Evolutionary conservation across 2,329 filamentous ascomycete species (phyloP).

Genomic region (Claviceps sp.): DNA sequence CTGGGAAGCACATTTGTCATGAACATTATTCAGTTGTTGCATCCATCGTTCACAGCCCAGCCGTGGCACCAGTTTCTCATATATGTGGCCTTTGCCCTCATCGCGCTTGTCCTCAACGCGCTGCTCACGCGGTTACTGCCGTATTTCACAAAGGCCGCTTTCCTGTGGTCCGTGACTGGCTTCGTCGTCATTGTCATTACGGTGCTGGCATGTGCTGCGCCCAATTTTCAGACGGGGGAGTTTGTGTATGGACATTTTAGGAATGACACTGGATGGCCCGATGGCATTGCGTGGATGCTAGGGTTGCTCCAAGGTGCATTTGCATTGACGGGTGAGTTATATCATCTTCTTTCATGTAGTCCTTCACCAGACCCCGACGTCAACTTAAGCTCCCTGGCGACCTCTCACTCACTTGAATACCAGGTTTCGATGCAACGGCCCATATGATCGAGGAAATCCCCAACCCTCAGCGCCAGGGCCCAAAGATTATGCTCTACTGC

Average conservation of each 20-base stretch:
- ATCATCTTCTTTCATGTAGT: neutral
- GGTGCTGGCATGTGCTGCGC: slow-evolving; percentile 50
- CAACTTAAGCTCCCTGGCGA: neutral
- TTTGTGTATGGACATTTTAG: slow-evolving; percentile 58
- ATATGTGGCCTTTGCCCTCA: slow-evolving; percentile 49
- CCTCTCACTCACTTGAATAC: neutral
- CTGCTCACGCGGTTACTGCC: slow-evolving; percentile 46
- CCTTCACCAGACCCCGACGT: too few relatives aligned
- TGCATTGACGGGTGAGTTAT: slow-evolving; percentile 23
- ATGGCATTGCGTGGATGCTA: slow-evolving; percentile 47
- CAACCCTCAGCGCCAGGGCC: slow-evolving; percentile 43
- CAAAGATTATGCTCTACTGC: slow-evolving; percentile 53
- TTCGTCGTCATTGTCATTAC: slow-evolving; percentile 60
- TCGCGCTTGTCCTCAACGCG: slow-evolving; percentile 51
- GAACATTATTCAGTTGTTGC: slow-evolving; percentile 48
- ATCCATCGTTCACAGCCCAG: slow-evolving; percentile 41
- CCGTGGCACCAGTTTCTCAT: slow-evolving; percentile 64
- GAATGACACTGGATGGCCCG: slow-evolving; percentile 56
- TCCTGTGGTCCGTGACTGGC: slow-evolving; percentile 57
- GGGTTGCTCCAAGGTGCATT: slow-evolving; percentile 39
- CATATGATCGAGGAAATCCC: slow-evolving; percentile 47
- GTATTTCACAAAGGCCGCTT: slow-evolving; percentile 52
- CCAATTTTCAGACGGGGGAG: slow-evolving; percentile 47
- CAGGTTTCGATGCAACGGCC: slow-evolving; percentile 33
- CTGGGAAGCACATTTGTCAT: slow-evolving; percentile 54